Evolutionary conservation across 257 asterid genomes (phyloP), one percentile per base, ranked within the genome.

Genomic region (Lantana camara): DNA sequence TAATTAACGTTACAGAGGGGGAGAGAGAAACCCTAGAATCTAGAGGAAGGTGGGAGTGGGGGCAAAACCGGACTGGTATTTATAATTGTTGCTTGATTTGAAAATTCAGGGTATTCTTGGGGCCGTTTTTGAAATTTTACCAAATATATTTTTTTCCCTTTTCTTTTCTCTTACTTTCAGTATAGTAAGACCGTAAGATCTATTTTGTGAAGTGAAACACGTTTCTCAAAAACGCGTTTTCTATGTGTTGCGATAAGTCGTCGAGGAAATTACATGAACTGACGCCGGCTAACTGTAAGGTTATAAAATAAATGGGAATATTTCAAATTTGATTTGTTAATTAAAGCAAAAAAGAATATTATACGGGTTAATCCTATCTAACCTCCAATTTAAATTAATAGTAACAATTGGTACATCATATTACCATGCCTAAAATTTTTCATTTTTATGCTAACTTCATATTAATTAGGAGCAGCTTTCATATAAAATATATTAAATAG

Each of bases 1-100:
- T 20, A 57, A 57, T 57, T 16, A 27, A 21, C 20, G 60, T 14
- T 21, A n/a, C 20, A 44, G 16, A 41, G 16, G 47, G 47, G 16
- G 47, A 35, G 49, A 57, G 55, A 63, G 69, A 83, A 83, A 80
- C 86, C 89, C 85, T 80, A 83, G 72, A 72, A 64, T 55, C 67
- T 37, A 42, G 74, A 57, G 5, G 75, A 22, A 62, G 50, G 9
- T 22, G 23, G 6, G 23, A 1, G 22, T 42, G 41, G 16, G 27
- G 47, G 11, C 38, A 23, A 23, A 13, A 11, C 24, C 9, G 24
- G 17, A 21, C 21, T 12, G 13, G 24, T 41, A 53, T 51, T 52
- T 53, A 66, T 45, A 56, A 21, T 23, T 42, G 63, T 41, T 55
- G 64, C n/a, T 29, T 13, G n/a, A 38, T 49, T 63, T 50, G 69